A percentile compares a stretch with the other conserved stretches of the same genome.
These are phyloP conservation scores for Anethum foeniculum DNA, from an alignment of 140 eudicot genomes.

Conservation along the genomic window DNA sequence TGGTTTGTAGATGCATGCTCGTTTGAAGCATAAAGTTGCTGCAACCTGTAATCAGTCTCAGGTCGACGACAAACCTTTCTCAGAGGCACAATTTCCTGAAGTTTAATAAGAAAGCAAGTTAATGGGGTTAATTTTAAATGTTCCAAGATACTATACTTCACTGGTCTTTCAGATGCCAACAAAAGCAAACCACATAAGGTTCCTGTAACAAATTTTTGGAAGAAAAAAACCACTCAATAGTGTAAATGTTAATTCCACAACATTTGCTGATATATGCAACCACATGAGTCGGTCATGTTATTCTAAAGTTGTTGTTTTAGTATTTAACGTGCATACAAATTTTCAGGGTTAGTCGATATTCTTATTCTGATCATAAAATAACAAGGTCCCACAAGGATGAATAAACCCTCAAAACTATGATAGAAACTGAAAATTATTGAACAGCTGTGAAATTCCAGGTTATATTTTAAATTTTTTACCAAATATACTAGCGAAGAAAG, in stretches of 20 bases:
- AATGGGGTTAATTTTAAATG: neutral
- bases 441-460: neutral
- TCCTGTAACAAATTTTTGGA: neutral
- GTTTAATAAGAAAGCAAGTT: neutral
- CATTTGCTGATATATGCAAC: neutral
- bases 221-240: neutral
- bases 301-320: neutral
- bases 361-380: neutral
- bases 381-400: neutral
- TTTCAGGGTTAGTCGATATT: neutral
- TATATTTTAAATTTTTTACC: neutral
- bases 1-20: conserved; percentile 36
- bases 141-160: neutral
- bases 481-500: neutral
- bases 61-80: conserved; percentile 92
- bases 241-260: neutral
- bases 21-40: conserved; percentile 65
- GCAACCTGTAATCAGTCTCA: conserved; percentile 91
- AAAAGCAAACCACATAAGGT: neutral
- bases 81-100: conserved; percentile 85
- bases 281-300: neutral
- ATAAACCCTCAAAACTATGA: neutral
- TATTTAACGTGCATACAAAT: neutral
- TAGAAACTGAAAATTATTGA: neutral
- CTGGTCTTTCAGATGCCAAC: neutral